These are phyloP conservation scores for Aphanomyces stellatus DNA, from an alignment of 352 stramenopile species.

Conservation along the genomic window DNA sequence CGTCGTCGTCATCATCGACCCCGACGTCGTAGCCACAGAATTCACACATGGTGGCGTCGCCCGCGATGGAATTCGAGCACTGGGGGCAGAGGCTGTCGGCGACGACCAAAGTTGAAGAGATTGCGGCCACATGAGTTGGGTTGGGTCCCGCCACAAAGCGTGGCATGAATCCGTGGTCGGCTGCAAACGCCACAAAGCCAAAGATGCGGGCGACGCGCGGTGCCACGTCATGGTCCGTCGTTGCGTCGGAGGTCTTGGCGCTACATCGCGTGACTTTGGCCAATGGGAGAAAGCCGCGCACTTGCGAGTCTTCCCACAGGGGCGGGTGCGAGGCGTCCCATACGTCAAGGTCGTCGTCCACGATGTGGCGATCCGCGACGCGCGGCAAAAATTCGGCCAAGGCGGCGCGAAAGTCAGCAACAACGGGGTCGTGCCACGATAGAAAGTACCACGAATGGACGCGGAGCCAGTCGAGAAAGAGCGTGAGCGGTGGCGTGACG, in stretches of 20 bases:
- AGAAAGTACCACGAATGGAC: constrained; percentile 30
- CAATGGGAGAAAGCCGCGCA: constrained; percentile 34
- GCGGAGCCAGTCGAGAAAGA: constrained; percentile 37
- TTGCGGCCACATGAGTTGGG: too few species aligned
- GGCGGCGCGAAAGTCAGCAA: constrained; percentile 5
- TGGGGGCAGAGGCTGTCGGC: neutral
- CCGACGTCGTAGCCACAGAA: constrained; percentile 38
- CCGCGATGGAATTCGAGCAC: constrained; percentile 34
- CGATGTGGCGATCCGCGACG: constrained; percentile 15
- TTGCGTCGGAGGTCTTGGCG: neutral
- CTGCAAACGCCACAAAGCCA: constrained; percentile 16
- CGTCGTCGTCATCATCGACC: constrained; percentile 18
- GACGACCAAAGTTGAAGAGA: too few species aligned
- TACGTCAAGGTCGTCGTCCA: neutral
- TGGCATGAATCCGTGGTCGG: too few species aligned
- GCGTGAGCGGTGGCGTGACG: constrained; percentile 31
- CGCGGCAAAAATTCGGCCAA: constrained; percentile 18
- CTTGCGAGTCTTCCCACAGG: constrained; percentile 35
- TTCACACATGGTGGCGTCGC: constrained; percentile 26
- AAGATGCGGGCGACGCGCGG: constrained; percentile 23
- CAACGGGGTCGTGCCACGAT: neutral
- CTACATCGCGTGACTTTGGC: neutral
- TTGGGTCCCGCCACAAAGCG: too few species aligned
- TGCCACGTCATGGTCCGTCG: constrained; percentile 16
- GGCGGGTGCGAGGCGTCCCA: neutral